Evolutionary conservation across 1,284 basidiomycete genomes (phyloP).

Genomic region (Porogramme epimiltina): DNA sequence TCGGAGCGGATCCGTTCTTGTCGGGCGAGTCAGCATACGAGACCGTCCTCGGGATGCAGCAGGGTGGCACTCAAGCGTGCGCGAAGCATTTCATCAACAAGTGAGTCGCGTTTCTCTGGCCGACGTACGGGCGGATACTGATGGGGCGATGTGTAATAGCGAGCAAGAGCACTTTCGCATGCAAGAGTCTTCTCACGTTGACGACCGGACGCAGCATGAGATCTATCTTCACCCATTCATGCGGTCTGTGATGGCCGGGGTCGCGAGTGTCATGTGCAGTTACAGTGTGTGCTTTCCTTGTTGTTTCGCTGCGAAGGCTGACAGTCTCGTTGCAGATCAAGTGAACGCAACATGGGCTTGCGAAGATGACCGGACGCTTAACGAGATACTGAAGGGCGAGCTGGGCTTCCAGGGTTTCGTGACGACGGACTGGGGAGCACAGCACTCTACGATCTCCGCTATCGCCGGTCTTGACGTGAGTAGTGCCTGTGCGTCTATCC

Average conservation of each 20-base stretch:
- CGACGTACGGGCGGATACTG: background rate
- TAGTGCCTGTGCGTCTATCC: constrained; percentile 38
- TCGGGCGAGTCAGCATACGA: constrained; percentile 74
- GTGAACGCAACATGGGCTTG: constrained; percentile 83
- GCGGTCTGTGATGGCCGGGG: constrained; percentile 72
- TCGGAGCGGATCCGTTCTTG: constrained; percentile 78
- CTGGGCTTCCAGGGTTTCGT: constrained; percentile 79
- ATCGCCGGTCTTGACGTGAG: constrained; percentile 70
- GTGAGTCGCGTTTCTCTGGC: constrained; percentile 38
- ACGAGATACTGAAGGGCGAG: constrained; percentile 79
- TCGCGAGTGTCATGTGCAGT: constrained; percentile 79
- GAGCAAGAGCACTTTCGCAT: constrained; percentile 70
- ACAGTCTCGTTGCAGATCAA: constrained; percentile 48
- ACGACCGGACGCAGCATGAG: too few species aligned
- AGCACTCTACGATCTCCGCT: constrained; percentile 56
- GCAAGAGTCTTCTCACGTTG: constrained; percentile 62
- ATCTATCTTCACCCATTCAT: constrained; percentile 76
- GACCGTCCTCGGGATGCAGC: constrained; percentile 76
- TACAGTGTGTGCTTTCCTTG: constrained; percentile 45
- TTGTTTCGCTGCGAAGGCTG: too few species aligned
- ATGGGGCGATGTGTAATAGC: constrained; percentile 32
- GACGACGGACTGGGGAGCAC: constrained; percentile 72
- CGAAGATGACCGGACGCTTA: too few species aligned
- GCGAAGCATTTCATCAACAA: too few species aligned
- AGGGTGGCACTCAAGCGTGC: constrained; percentile 72